phyloP scores from a whole-genome alignment of 2,329 filamentous ascomycete species.

The Mariannaea sp. region DNA sequence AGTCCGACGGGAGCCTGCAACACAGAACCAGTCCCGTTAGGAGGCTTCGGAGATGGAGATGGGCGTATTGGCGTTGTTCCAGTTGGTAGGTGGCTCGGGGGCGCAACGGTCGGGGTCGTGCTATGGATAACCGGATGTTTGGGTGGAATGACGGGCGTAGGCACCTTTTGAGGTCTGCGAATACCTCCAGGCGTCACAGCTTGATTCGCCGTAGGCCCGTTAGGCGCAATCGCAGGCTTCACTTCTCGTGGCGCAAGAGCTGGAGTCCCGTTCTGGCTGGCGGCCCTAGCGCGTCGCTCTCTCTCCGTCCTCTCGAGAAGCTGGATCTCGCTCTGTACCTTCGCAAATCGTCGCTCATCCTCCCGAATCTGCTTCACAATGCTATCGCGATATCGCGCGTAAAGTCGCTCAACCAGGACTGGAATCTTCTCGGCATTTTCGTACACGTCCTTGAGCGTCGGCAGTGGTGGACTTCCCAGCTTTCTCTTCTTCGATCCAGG shows the following conservation, averaged over 20 bases:
- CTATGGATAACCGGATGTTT: slow-evolving; percentile 37
- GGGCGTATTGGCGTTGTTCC: slow-evolving; percentile 39
- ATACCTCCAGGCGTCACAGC: slow-evolving; percentile 28
- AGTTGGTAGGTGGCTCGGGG: slow-evolving; percentile 38
- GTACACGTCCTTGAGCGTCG: slow-evolving; percentile 68
- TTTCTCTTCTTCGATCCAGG: slow-evolving; percentile 75
- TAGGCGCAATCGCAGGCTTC: slow-evolving; percentile 35
- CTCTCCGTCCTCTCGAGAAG: slow-evolving; percentile 62
- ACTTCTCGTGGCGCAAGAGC: slow-evolving; percentile 41
- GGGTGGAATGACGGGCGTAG: slow-evolving; percentile 45
- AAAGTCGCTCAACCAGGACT: slow-evolving; percentile 72
- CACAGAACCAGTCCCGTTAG: slow-evolving; percentile 39
- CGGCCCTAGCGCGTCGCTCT: slow-evolving; percentile 45
- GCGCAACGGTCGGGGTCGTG: slow-evolving; percentile 34
- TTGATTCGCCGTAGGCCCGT: slow-evolving; percentile 28
- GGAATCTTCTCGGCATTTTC: slow-evolving; percentile 72
- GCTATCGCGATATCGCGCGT: slow-evolving; percentile 72
- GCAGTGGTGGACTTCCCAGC: slow-evolving; percentile 65
- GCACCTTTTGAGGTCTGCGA: slow-evolving; percentile 38
- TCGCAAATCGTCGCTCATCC: slow-evolving; percentile 71
- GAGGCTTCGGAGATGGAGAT: slow-evolving; percentile 39
- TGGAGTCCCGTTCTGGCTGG: slow-evolving; percentile 43
- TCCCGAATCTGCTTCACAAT: slow-evolving; percentile 72
- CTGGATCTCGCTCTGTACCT: slow-evolving; percentile 69
- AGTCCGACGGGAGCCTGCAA: slow-evolving; percentile 46